phyloP scores from a whole-genome alignment of 495 filamentous ascomycete genomes.

The Thozetella sp. region DNA sequence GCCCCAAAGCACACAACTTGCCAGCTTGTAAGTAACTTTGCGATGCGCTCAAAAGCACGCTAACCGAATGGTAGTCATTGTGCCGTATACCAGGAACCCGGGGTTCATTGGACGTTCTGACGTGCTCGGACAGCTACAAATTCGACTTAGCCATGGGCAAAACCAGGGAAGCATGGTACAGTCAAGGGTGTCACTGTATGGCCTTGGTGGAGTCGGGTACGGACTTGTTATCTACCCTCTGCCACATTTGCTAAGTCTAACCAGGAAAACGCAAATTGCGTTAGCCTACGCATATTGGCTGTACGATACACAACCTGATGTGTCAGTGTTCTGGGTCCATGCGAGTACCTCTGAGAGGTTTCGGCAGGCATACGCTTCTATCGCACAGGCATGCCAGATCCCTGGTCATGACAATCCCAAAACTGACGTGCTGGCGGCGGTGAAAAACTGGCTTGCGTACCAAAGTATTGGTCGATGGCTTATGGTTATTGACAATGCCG shows the following conservation, averaged over 20 bases:
- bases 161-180: too few species aligned
- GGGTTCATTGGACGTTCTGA: too few species aligned
- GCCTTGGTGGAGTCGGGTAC: constrained; percentile 54
- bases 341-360: constrained; percentile 36
- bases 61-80: too few species aligned
- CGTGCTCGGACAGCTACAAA: too few species aligned
- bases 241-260: neutral
- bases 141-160: too few species aligned
- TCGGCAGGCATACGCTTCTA: constrained; percentile 36
- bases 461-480: constrained; percentile 41
- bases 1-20: too few species aligned
- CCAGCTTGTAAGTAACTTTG: too few species aligned
- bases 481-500: constrained; percentile 52
- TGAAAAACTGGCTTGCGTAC: constrained; percentile 37
- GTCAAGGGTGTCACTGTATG: constrained; percentile 32
- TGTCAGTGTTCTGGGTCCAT: constrained; percentile 47
- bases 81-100: too few species aligned
- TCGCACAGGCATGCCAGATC: constrained; percentile 33
- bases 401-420: constrained; percentile 28
- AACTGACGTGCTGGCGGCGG: constrained; percentile 29
- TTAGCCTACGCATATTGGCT: constrained; percentile 47
- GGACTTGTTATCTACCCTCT: neutral
- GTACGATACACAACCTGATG: constrained; percentile 25
- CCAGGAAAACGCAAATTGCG: constrained; percentile 55
- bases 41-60: too few species aligned